These are phyloP conservation scores for Yamadazyma taylorii DNA, from an alignment of 1,139 yeast species.

Conservation along the genomic window DNA sequence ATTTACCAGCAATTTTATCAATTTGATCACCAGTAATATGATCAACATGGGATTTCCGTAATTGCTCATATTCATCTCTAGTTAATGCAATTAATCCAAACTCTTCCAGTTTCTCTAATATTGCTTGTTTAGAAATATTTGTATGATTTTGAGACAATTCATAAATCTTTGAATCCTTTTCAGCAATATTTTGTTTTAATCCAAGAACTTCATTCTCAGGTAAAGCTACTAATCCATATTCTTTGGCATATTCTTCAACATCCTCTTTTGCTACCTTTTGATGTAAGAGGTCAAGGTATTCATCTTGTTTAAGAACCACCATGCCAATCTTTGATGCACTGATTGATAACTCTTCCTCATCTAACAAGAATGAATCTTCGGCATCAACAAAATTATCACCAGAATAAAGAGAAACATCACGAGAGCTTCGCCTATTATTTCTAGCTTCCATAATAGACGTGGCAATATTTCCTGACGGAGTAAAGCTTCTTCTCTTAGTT, in stretches of 20 bases:
- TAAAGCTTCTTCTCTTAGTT: constrained; percentile 3
- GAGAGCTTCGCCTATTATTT: constrained; percentile 15
- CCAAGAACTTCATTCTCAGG: constrained; percentile 28
- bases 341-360: constrained; percentile 26
- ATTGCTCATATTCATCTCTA: constrained; percentile 30
- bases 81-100: constrained; percentile 33
- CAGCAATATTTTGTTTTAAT: constrained; percentile 33
- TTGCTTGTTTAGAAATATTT: constrained; percentile 23
- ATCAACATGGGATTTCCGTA: constrained; percentile 21
- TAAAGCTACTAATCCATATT: constrained; percentile 17
- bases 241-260: constrained; percentile 18
- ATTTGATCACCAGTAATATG: constrained; percentile 18
- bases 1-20: constrained; percentile 13
- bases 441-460: constrained; percentile 15
- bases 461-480: constrained; percentile 13
- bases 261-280: constrained; percentile 16
- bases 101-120: constrained; percentile 41
- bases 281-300: constrained; percentile 18
- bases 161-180: constrained; percentile 32
- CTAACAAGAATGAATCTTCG: constrained; percentile 32
- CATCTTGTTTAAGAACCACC: constrained; percentile 29
- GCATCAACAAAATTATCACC: constrained; percentile 32
- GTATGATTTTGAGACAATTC: constrained; percentile 20
- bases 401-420: constrained; percentile 17
- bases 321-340: constrained; percentile 39